These are phyloP conservation scores for Ceratobasidium sp. DNA, from an alignment of 1,284 basidiomycete genomes.

Conservation along the genomic window DNA sequence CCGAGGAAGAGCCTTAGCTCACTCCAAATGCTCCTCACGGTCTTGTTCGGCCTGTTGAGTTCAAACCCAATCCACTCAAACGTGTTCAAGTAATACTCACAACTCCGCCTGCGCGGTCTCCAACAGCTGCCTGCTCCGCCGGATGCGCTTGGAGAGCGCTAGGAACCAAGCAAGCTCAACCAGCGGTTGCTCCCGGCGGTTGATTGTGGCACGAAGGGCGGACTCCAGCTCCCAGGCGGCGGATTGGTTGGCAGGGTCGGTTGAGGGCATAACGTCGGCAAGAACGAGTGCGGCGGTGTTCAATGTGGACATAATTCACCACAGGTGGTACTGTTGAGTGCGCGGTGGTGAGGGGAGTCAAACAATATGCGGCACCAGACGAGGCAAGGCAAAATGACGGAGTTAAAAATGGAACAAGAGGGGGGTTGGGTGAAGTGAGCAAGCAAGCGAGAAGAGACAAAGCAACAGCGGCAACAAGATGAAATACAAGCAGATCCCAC, in stretches of 20 bases:
- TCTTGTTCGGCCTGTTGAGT: neutral
- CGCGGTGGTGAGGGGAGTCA: neutral
- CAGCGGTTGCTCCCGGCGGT: neutral
- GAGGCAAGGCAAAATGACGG: neutral
- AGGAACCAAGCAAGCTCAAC: slow-evolving; percentile 2
- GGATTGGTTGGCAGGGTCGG: neutral
- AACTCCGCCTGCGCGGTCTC: neutral
- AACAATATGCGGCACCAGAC: neutral
- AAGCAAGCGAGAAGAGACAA: neutral
- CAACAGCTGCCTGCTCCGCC: neutral
- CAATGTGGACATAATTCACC: neutral
- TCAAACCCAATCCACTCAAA: neutral
- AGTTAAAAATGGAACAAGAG: neutral
- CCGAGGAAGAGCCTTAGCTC: neutral
- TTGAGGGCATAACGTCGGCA: neutral
- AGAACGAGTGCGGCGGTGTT: too few relatives aligned
- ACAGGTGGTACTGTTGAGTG: neutral
- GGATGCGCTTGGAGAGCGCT: slow-evolving; percentile 8
- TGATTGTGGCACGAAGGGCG: neutral
- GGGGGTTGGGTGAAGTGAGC: neutral
- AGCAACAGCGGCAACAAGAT: too few relatives aligned
- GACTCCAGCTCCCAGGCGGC: neutral
- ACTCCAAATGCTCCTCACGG: neutral
- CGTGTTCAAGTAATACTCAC: neutral
- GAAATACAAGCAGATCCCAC: neutral